Evolutionary conservation across 345 rosid species (phyloP).

Genomic region (Eucalyptus coolabah): DNA sequence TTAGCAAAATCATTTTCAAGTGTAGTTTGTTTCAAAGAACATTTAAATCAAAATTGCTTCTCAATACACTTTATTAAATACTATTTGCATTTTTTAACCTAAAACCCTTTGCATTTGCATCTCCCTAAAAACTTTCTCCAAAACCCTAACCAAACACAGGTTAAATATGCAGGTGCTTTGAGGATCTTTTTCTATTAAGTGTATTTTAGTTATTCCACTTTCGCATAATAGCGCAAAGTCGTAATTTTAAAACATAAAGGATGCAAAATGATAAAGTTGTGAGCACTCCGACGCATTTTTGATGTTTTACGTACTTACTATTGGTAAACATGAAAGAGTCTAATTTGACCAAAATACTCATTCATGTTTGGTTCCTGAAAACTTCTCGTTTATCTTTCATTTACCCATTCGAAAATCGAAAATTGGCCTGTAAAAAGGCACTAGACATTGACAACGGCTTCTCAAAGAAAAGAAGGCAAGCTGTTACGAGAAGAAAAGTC

Average conservation of each 20-base stretch:
- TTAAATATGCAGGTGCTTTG: neutral
- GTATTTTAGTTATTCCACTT: neutral
- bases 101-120: neutral
- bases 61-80: neutral
- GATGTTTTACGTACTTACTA: neutral
- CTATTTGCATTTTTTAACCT: neutral
- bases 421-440: neutral
- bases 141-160: neutral
- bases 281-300: neutral
- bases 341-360: neutral
- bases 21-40: neutral
- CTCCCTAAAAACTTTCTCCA: neutral
- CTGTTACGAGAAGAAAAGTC: neutral
- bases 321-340: neutral
- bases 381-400: neutral
- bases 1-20: neutral
- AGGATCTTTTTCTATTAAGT: neutral
- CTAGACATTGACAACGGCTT: neutral
- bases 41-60: neutral
- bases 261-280: neutral
- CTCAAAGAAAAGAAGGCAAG: neutral
- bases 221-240: neutral
- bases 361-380: neutral
- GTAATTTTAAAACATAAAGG: neutral
- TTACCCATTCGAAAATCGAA: neutral